Percentiles rank a stretch among this genome's conserved stretches.
Evolutionary conservation across 768 basidiomycete genomes (phyloP).

Genomic region (Termitomyces sp.): DNA sequence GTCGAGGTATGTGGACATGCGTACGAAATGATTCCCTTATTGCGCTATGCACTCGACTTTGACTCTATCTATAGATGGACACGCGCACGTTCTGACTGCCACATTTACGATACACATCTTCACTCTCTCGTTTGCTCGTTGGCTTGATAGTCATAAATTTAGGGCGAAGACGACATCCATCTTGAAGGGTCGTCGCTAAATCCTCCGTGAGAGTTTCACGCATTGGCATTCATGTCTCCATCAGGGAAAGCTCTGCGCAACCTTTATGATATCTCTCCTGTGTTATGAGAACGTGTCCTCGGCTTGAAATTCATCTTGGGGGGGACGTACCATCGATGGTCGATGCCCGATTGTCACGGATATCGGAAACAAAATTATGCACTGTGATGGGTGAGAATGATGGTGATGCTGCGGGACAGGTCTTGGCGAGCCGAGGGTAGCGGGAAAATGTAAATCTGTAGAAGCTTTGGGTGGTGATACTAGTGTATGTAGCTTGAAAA

Average conservation of each 20-base stretch:
- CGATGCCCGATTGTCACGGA: background rate
- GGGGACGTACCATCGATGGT: background rate
- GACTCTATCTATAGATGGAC: background rate
- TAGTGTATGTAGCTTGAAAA: background rate
- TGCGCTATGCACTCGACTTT: background rate
- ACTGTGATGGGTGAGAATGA: background rate
- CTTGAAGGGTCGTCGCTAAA: background rate
- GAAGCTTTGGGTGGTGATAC: background rate
- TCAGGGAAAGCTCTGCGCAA: background rate
- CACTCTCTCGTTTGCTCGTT: background rate
- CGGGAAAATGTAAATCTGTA: background rate
- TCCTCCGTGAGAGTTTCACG: background rate
- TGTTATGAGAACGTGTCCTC: background rate
- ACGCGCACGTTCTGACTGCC: background rate
- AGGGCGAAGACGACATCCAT: background rate
- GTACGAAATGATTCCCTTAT: slow-evolving; percentile 1
- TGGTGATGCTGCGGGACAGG: background rate
- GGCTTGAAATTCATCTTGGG: background rate
- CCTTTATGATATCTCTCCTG: background rate
- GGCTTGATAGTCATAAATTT: background rate
- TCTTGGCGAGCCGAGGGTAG: background rate
- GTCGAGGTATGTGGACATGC: background rate
- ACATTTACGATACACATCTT: background rate
- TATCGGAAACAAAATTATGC: background rate
- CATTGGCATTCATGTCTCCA: background rate